phyloP scores from a whole-genome alignment of 441 rosid species.

The Euphorbia corollata region DNA sequence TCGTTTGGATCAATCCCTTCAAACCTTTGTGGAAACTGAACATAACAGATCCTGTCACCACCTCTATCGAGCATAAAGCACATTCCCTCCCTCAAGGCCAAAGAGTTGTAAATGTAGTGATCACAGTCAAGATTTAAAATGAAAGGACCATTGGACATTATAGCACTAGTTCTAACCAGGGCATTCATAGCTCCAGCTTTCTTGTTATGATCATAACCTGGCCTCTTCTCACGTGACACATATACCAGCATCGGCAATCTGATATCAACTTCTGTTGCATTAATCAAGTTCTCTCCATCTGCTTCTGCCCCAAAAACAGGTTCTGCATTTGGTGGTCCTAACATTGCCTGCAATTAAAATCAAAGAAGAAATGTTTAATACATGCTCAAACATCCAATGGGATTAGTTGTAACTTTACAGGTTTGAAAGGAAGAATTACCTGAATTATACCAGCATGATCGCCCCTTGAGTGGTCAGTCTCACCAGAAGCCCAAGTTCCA shows the following conservation, averaged over 20 bases:
- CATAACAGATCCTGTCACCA: slow-evolving; percentile 69
- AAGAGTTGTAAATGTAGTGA: slow-evolving; percentile 70
- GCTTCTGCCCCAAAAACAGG: slow-evolving; percentile 52
- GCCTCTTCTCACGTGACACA: slow-evolving; percentile 72
- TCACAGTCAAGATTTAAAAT: slow-evolving; percentile 82
- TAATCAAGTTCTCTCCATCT: slow-evolving; percentile 49
- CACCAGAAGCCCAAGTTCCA: slow-evolving; percentile 71
- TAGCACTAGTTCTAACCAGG: slow-evolving; percentile 70
- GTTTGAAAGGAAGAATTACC: slow-evolving; percentile 29
- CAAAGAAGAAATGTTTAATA: not conserved
- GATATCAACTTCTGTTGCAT: slow-evolving; percentile 56
- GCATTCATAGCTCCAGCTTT: slow-evolving; percentile 94
- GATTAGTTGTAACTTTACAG: not conserved
- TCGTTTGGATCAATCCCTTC: slow-evolving; percentile 86
- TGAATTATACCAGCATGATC: slow-evolving; percentile 87
- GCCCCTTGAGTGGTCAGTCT: slow-evolving; percentile 58
- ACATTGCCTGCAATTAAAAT: slow-evolving; percentile 44
- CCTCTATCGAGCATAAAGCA: slow-evolving; percentile 91
- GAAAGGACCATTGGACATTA: slow-evolving; percentile 88
- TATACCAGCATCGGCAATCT: slow-evolving; percentile 75
- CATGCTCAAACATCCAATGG: not conserved
- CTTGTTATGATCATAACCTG: slow-evolving; percentile 81
- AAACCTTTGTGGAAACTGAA: slow-evolving; percentile 86
- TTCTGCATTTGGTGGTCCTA: slow-evolving; percentile 62
- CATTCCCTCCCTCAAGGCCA: slow-evolving; percentile 84